Evolutionary conservation across 2,329 filamentous ascomycete species (phyloP).

Genomic region (Pezicula carpinea): DNA sequence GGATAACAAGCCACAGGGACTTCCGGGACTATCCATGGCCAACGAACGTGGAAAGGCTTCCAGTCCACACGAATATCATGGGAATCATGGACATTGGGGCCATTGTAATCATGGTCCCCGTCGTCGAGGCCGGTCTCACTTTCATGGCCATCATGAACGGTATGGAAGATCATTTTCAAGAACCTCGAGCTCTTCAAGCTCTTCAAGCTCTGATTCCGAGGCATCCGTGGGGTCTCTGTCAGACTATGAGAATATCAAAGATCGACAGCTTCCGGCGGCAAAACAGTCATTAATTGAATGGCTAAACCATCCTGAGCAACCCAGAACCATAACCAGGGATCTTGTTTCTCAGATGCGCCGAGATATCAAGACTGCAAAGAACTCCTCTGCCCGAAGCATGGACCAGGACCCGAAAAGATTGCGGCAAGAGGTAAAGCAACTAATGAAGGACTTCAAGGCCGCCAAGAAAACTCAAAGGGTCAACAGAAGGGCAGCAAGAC

Average conservation of each 20-base stretch:
- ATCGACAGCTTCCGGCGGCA: constrained; percentile 43
- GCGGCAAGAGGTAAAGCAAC: constrained; percentile 38
- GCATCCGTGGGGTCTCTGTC: constrained; percentile 49
- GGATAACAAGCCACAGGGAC: constrained; percentile 6
- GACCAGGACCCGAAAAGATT: constrained; percentile 33
- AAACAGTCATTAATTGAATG: constrained; percentile 41
- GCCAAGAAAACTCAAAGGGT: constrained; percentile 33
- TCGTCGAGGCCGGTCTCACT: constrained; percentile 5
- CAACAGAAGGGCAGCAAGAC: constrained; percentile 24
- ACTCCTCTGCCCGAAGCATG: constrained; percentile 1
- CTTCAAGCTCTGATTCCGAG: constrained; percentile 23
- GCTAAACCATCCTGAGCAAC: constrained; percentile 44
- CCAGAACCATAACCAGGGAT: constrained; percentile 44
- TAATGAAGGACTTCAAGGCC: constrained; percentile 40
- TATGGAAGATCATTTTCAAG: constrained; percentile 15
- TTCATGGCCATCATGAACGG: background rate
- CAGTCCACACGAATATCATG: constrained; percentile 9
- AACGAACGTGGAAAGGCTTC: constrained; percentile 17
- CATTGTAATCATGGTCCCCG: constrained; percentile 13
- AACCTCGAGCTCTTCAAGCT: constrained; percentile 30
- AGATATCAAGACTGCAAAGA: constrained; percentile 39
- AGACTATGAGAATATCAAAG: constrained; percentile 45
- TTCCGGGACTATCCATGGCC: constrained; percentile 31
- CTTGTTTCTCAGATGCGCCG: constrained; percentile 37
- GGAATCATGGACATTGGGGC: background rate